phyloP scores from a whole-genome alignment of 2,329 filamentous ascomycete genomes.

The Cephalotrichum gorgonifer region DNA sequence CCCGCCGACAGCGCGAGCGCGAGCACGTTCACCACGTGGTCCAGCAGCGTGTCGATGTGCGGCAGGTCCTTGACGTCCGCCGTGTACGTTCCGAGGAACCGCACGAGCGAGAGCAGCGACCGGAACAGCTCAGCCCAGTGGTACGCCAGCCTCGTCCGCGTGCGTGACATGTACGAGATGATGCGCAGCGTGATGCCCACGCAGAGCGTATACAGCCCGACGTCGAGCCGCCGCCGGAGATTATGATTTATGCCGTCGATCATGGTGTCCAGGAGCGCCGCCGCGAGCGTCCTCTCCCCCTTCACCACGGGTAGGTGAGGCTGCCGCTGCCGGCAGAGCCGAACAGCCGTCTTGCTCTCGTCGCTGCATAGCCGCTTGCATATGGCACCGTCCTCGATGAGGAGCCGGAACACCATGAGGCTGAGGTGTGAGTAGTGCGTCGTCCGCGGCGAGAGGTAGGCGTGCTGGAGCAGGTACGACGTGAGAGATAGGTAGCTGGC shows the following conservation, averaged over 20 bases:
- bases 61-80: constrained; percentile 60
- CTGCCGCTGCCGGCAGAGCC: constrained; percentile 80
- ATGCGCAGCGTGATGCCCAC: constrained; percentile 75
- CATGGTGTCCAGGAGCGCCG: constrained; percentile 74
- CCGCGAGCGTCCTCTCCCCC: constrained; percentile 62
- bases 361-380: constrained; percentile 79
- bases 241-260: constrained; percentile 93
- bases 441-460: constrained; percentile 69
- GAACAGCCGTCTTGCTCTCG: constrained; percentile 61
- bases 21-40: constrained; percentile 70
- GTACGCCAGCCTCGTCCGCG: constrained; percentile 70
- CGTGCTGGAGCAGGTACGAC: constrained; percentile 90
- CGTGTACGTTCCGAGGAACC: constrained; percentile 82
- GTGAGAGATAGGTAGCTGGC: constrained; percentile 76
- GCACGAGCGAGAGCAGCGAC: constrained; percentile 73
- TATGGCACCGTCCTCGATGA: constrained; percentile 75
- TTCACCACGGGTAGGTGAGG: constrained; percentile 71
- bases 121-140: constrained; percentile 97
- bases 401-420: constrained; percentile 72
- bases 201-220: constrained; percentile 72
- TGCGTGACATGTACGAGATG: constrained; percentile 73
- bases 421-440: constrained; percentile 78
- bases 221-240: constrained; percentile 72
- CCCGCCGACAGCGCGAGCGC: constrained; percentile 77
- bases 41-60: constrained; percentile 63